phyloP scores from a whole-genome alignment of 805 yeast species.

The Tetrapisispora fleetii region DNA sequence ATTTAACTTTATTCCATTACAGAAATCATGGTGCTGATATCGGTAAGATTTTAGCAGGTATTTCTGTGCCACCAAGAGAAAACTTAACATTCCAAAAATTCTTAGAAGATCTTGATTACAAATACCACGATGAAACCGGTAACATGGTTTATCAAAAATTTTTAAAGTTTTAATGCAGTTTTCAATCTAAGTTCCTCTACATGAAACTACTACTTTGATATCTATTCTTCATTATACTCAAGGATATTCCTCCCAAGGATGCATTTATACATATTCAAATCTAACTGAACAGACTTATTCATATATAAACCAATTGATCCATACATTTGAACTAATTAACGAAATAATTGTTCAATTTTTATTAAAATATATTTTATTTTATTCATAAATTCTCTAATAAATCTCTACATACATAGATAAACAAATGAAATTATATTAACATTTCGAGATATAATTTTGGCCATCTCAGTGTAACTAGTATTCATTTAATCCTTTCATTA shows the following conservation, averaged over 20 bases:
- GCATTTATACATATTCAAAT: too few relatives aligned
- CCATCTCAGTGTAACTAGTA: too few relatives aligned
- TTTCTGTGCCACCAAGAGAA: conserved; percentile 69
- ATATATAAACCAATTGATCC: too few relatives aligned
- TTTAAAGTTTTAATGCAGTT: conserved; percentile 32
- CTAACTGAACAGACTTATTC: too few relatives aligned
- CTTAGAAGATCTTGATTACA: conserved; percentile 64
- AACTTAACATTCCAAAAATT: conserved; percentile 56
- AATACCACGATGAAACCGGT: conserved; percentile 69
- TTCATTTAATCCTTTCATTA: too few relatives aligned
- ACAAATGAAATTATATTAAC: too few relatives aligned
- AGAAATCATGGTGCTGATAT: conserved; percentile 95
- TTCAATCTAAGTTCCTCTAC: background rate
- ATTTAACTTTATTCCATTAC: conserved; percentile 88
- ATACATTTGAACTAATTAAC: background rate
- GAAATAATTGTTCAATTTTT: background rate
- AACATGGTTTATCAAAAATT: conserved; percentile 81
- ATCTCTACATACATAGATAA: background rate
- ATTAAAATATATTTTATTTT: background rate
- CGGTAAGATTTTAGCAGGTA: conserved; percentile 85
- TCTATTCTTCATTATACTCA: too few relatives aligned
- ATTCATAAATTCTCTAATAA: background rate
- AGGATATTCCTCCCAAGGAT: too few relatives aligned
- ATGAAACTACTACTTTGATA: background rate
- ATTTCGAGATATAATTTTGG: too few relatives aligned